Evolutionary conservation across 768 basidiomycete genomes (phyloP).

Genomic region (Calvatia gigantea): DNA sequence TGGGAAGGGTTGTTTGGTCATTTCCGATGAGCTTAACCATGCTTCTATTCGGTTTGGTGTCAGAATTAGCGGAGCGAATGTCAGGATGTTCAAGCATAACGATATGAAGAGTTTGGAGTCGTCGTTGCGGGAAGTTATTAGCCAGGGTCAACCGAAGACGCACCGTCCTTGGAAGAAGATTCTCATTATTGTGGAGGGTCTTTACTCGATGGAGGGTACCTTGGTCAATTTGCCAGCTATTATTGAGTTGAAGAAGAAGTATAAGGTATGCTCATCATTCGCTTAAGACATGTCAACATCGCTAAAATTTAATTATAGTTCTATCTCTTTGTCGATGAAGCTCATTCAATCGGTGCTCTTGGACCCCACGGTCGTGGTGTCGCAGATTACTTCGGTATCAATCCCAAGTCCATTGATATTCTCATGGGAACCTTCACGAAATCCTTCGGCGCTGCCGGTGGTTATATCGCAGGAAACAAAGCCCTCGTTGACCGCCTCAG

Average conservation of each 20-base stretch:
- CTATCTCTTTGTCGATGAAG: slow-evolving; percentile 94
- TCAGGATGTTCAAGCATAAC: slow-evolving; percentile 97
- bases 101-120: slow-evolving; percentile 81
- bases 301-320: slow-evolving; percentile 56
- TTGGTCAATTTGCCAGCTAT: slow-evolving; percentile 80
- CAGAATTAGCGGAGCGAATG: slow-evolving; percentile 81
- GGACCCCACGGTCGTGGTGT: slow-evolving; percentile 95
- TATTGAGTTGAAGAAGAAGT: slow-evolving; percentile 85
- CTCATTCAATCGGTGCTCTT: slow-evolving; percentile 94
- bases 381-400: slow-evolving; percentile 86
- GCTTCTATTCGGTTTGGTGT: slow-evolving; percentile 93
- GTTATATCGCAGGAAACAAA: slow-evolving; percentile 89
- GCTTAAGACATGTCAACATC: background rate
- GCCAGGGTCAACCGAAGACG: slow-evolving; percentile 96
- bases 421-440: slow-evolving; percentile 99
- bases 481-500: slow-evolving; percentile 79
- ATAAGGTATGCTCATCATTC: slow-evolving; percentile 65
- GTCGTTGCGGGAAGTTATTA: slow-evolving; percentile 85
- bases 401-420: slow-evolving; percentile 81
- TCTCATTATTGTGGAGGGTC: slow-evolving; percentile 87
- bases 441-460: slow-evolving; percentile 91
- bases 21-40: slow-evolving; percentile 97
- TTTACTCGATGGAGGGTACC: slow-evolving; percentile 99
- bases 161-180: slow-evolving; percentile 99
- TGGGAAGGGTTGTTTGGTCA: slow-evolving; percentile 87